A percentile compares a stretch with the other conserved stretches of the same genome.
Conservation (phyloP, 305 asterid genomes). For the Petunia hybrid region DNA sequence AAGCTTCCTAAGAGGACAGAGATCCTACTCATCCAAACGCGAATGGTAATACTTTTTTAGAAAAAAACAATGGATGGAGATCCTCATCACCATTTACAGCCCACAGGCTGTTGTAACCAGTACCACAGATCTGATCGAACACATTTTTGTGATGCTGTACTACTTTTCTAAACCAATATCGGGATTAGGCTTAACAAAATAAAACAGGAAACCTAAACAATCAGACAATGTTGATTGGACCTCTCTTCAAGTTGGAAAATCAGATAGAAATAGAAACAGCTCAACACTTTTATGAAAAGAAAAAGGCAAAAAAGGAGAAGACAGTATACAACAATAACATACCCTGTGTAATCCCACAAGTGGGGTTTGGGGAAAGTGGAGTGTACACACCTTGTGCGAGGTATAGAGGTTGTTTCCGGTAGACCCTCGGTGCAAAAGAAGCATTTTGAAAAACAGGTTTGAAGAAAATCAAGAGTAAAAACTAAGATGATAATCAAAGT, state of each 20-base stretch:
- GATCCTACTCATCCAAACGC: too few species aligned
- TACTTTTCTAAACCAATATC: not conserved
- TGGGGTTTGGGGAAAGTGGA: too few species aligned
- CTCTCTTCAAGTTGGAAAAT: not conserved
- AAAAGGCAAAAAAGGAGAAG: not conserved
- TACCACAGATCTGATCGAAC: not conserved
- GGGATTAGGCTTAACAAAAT: conserved; percentile 16
- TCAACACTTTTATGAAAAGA: not conserved
- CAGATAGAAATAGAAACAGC: conserved; percentile 11
- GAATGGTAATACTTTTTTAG: too few species aligned
- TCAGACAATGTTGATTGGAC: not conserved
- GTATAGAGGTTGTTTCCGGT: too few species aligned
- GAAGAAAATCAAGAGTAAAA: not conserved
- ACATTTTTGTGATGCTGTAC: not conserved
- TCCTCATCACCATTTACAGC: too few species aligned
- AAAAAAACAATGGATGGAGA: too few species aligned
- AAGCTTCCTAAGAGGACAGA: not conserved
- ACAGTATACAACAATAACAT: too few species aligned
- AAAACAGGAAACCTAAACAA: not conserved
- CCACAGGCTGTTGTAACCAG: too few species aligned
- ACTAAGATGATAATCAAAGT: too few species aligned
- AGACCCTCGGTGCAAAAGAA: too few species aligned
- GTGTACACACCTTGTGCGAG: too few species aligned
- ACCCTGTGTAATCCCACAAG: too few species aligned
- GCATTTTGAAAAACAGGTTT: not conserved